Base-by-base conservation (phyloP, 768 basidiomycete species). In the Tulasnella sp. region DNA sequence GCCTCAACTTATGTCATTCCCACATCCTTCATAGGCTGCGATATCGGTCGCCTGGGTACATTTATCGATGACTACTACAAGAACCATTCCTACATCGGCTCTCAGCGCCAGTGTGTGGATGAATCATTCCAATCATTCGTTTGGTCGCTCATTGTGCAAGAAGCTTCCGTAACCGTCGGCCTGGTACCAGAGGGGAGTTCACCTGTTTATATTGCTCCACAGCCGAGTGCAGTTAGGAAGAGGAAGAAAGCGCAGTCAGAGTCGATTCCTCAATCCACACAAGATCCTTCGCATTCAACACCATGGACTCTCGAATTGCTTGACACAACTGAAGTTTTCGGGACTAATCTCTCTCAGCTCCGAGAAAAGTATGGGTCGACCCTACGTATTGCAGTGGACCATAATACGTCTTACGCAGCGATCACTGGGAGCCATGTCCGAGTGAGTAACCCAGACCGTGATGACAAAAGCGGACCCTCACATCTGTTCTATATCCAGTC, bases 351-450 rank as follows among this genome's bases (percentile, higher is more conserved):
- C 49, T 75, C 79, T 9, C 75, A 80, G 32, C 70, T 90, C 58
- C 71, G 73, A 41, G 61, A 69, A 43, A 67, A 78, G 61, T 77
- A 84, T 65, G 84, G 84, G 5, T 74, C 79, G 52, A 69, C 71
- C 1, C 68, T 93, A 36, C 75, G 90, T 60, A 77, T 93, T 58
- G 84, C 85, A 4, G 79, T 84, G 1, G 81, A 87, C 60, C 76
- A 82, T 8, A 80, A 85, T 62, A 79, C 81, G 4, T 82, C 78
- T 17, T 87, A 87, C 67, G 75, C 76, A 36, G 85, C 86, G 4
- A 77, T 93, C 40, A 91, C 86, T 14, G 91, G 90, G 3, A 85
- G 84, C 11, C 89, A 92, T 69, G 81, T 83, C 53, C 74, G 83
- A 62, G 90, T 92, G 62, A 40, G 83, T 71, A 11, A 21, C 23